phyloP scores from a whole-genome alignment of 768 basidiomycete genomes.

The Psilocybe subaeruginosa region DNA sequence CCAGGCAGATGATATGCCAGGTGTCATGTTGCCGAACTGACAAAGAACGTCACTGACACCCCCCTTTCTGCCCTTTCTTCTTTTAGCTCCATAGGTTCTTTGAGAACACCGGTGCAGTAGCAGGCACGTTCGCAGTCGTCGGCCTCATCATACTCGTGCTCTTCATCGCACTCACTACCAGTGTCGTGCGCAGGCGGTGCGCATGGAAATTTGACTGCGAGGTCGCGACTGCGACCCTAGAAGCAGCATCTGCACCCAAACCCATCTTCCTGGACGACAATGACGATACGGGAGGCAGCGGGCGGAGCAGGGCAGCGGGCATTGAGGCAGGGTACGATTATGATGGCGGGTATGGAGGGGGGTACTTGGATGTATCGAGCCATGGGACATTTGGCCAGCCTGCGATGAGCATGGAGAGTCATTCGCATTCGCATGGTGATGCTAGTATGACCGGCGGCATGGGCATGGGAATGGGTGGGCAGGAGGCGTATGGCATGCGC shows the following conservation, averaged over 20 bases:
- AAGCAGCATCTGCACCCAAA: constrained; percentile 55
- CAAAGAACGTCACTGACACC: too few relatives aligned
- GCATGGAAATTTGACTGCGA: constrained; percentile 72
- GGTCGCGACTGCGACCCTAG: constrained; percentile 69
- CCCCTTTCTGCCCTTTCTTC: background rate
- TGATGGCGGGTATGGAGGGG: background rate
- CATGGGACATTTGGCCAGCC: constrained; percentile 63
- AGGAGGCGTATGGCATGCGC: constrained; percentile 54
- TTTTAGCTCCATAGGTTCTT: constrained; percentile 56
- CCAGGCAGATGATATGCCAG: too few relatives aligned
- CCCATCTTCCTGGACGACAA: constrained; percentile 63
- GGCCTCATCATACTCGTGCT: constrained; percentile 60
- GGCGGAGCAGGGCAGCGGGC: background rate
- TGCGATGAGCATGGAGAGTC: constrained; percentile 34
- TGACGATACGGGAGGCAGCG: constrained; percentile 33
- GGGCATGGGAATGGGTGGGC: background rate
- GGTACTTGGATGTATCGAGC: constrained; percentile 50
- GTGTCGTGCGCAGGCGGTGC: constrained; percentile 62
- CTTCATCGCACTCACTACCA: constrained; percentile 51
- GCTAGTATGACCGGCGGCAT: background rate
- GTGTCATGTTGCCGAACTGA: too few relatives aligned
- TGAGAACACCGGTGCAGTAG: constrained; percentile 72
- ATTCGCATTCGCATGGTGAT: background rate
- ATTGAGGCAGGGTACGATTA: background rate
- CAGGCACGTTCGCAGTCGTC: constrained; percentile 71